Base-by-base conservation (phyloP, 306 rosid species). In the Cucurbita maxima region DNA sequence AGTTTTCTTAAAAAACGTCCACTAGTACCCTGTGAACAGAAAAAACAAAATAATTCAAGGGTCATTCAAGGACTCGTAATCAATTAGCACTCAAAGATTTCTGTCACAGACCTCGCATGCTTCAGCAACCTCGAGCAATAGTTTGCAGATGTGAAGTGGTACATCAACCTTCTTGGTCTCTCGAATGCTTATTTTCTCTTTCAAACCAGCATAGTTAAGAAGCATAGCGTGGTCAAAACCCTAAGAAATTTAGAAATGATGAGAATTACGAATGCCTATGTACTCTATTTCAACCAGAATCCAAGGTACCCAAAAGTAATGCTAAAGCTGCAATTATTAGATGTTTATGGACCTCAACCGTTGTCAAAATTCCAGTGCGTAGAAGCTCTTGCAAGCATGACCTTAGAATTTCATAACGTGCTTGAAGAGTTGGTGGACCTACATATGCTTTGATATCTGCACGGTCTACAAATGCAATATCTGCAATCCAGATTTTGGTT, bases 391-490 rank as follows among this genome's bases (percentile, higher is more conserved):
- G 83, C 81, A 89, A 71, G 86, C 96, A 91, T 82, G 97, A 88
- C 82, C 91, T 86, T 47, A 95, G 75, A 76, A 95, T 95, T 81
- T 91, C 97, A 72, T 86, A 91, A 68, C 99, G 92, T 40, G 99
- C 99, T 83, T 95, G 86, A 69, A 95, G 89, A 58, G 96, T 86
- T 77, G 99, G 99, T 56, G 99, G 99, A 79, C 99, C 99, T 30
- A 95, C 96, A 73, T 94, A 94, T 71, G 97, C 97, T 84, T 89
- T 94, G 75, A 94, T 91, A 83, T 94, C 97, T 48, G 99, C 97
- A 79, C 97, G 92, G 81, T 94, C 99, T 58, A 95, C 96, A 86
- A 95, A 95, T 69, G 99, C 99, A 62, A 94, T 78, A 82, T 94
- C 97, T 94, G 89, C 85, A 78, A 82, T 71, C 75, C 66, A 74